Base-by-base conservation (phyloP, 208 protist species). In the Novymonas esmeraldas region DNA sequence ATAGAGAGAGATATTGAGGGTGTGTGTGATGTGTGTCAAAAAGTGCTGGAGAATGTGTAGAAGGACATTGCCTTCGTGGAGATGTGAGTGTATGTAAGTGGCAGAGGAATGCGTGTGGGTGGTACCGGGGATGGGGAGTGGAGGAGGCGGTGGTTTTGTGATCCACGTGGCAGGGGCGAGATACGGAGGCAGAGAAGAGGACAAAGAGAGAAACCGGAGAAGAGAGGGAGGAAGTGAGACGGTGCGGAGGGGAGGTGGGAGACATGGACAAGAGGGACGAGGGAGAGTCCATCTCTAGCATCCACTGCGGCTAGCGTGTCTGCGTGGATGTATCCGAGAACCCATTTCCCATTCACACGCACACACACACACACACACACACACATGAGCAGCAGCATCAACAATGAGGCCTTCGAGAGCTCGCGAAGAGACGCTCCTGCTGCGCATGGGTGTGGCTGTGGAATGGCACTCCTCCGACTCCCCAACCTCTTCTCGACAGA, bases 1-100 rank as follows among this genome's bases (percentile, higher is more conserved):
- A 33, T 14, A 29, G 34, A 58, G n/a, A 41, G 20, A 41, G 34
- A 52, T 66, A 2, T 29, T 54, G 38, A 6, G 11, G 38, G 11
- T 41, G 38, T 41, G 38, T 41, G 38, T 41, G 38, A 41, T 41
- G 38, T 41, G 33, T 6, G 6, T 54, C 28, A 64, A 45, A 56
- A 45, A 13, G 34, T 44, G 10, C 29, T 10, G 3, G 3, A 24
- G 51, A 22, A 41, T 24, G 18, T 3, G 31, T 42, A 22, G 31
- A n/a, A 34, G 38, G 52, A 1, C 29, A 58, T 31, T 58, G 7
- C 29, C 52, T 11, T 9, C 18, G 44, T 5, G 6, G 44, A 3
- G 44, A 44, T 58, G 28, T 39, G 29, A 22, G 31, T 39, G 31
- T 34, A 11, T n/a, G 49, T 26, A 28, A 36, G 11, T 28, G 49